Conservation (phyloP, 345 rosid genomes). For the Acer negundo region DNA sequence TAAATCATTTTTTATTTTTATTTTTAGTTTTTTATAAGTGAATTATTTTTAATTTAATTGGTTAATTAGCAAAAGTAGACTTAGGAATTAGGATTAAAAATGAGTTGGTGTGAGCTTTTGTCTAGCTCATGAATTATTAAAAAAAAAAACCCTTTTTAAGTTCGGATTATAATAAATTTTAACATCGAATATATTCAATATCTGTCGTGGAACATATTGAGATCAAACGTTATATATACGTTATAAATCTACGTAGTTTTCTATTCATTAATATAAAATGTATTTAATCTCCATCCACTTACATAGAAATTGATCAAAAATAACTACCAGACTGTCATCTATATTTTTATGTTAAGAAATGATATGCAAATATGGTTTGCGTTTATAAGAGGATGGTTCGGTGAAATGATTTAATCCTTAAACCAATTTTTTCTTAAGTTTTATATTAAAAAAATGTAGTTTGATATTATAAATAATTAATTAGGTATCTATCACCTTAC, state of each 20-base stretch:
- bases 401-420: neutral
- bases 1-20: neutral
- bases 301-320: too few relatives aligned
- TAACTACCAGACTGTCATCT: too few relatives aligned
- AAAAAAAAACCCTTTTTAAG: too few relatives aligned
- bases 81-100: neutral
- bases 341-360: too few relatives aligned
- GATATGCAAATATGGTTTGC: too few relatives aligned
- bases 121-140: neutral
- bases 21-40: neutral
- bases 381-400: neutral
- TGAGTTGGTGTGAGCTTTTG: neutral
- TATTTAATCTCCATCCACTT: too few relatives aligned
- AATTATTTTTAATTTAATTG: neutral
- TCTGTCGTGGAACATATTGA: rapidly evolving
- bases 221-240: too few relatives aligned
- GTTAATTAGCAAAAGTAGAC: neutral
- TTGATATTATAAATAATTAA: neutral
- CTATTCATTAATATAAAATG: too few relatives aligned
- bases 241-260: too few relatives aligned
- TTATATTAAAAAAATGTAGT: neutral
- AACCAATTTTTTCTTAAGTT: neutral
- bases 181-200: rapidly evolving
- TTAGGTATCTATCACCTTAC: neutral
- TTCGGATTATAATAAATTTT: too few relatives aligned